Conservation (phyloP, 2,329 filamentous ascomycete species). For the Sporothrix brasiliensis region DNA sequence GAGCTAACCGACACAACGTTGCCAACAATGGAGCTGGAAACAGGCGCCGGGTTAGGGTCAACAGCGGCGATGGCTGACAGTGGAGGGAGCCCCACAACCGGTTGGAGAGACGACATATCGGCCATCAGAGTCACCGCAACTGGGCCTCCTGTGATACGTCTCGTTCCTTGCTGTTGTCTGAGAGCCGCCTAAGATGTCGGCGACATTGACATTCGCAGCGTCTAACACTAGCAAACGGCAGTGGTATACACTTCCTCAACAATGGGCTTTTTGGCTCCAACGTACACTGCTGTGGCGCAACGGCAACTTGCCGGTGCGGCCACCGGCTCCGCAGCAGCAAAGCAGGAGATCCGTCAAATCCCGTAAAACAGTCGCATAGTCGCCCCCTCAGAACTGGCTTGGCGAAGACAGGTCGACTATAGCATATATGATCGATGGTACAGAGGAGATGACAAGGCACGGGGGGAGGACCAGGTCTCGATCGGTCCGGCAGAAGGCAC, state of each 20-base stretch:
- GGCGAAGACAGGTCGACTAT: not conserved
- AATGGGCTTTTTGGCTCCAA: not conserved
- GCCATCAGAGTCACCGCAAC: not conserved
- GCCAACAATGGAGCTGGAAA: not conserved
- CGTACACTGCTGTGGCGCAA: not conserved
- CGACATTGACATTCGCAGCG: slow-evolving; percentile 5
- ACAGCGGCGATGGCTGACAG: slow-evolving; percentile 34
- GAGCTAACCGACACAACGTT: not conserved
- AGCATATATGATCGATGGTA: not conserved
- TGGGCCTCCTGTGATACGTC: too few species aligned
- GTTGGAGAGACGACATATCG: slow-evolving; percentile 33
- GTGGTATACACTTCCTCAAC: not conserved
- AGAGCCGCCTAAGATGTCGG: not conserved
- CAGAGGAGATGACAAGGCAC: not conserved
- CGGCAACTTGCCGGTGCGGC: slow-evolving; percentile 27
- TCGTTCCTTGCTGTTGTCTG: not conserved
- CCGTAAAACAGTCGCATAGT: slow-evolving; percentile 32
- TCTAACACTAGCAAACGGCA: not conserved
- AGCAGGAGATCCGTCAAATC: slow-evolving; percentile 33
- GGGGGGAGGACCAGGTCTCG: not conserved
- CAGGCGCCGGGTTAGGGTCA: slow-evolving; percentile 14
- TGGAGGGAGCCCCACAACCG: slow-evolving; percentile 33
- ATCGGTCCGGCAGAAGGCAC: not conserved
- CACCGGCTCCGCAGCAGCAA: slow-evolving; percentile 33
- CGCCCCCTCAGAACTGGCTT: slow-evolving; percentile 1